Evolutionary conservation across 352 stramenopile genomes (phyloP), one percentile per base, ranked within the genome.

Genomic region (Blastocystis sp.): DNA sequence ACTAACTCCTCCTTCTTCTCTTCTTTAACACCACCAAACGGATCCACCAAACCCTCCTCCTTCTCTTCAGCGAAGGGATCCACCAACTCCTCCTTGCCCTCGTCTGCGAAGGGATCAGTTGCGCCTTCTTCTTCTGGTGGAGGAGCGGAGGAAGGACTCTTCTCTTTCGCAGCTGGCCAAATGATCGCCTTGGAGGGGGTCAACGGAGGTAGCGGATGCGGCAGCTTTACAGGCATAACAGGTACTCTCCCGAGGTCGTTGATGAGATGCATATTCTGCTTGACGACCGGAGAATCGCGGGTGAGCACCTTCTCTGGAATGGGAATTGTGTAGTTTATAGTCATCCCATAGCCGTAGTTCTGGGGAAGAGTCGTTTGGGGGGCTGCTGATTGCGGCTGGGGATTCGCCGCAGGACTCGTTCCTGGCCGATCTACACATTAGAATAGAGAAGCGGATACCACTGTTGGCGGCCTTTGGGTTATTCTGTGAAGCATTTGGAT

Each of bases 341-440:
- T 71, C 63, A 71, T 71, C n/a, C 63, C 63, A 10, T 71, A 71
- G 24, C 63, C 63, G 41, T 71, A 71, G 35, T 71, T 71, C 21
- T 1, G 63, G n/a, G 63, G 63, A 71, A 33, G 63, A 35, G 16
- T 19, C 26, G 33, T 33, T 55, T 16, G 6, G 16, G 0, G 45
- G 16, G 45, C 45, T 16, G 6, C 45, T 19, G 9, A 19, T 16
- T 16, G 6, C 45, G 9, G 45, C 16, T 55, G 45, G 6, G 45
- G 45, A 6, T 55, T 6, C 6, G 45, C 45, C 9, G 45, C 45
- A 55, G 45, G 16, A 6, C 16, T 6, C 45, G 16, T 1, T 0
- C 6, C 45, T 19, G 45, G 16, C 16, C 6, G 6, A 16, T 55
- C 45, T 55, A 55, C 16, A 55, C 45, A 16, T 55, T 16, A 55